These are phyloP conservation scores for Fusarium sp. DNA, from an alignment of 2,329 filamentous ascomycete species.

Conservation along the genomic window DNA sequence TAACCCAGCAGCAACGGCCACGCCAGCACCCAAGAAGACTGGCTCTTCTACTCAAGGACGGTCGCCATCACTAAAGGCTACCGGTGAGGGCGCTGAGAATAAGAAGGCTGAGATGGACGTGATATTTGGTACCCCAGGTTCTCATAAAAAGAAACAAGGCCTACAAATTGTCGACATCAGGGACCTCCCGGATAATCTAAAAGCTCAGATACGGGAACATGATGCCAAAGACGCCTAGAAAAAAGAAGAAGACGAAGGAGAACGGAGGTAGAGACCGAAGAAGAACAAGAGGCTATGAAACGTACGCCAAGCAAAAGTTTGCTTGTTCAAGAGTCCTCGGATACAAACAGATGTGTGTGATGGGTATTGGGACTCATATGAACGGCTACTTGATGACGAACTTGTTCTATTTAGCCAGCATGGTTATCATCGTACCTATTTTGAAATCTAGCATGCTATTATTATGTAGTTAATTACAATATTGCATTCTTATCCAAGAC, in stretches of 20 bases:
- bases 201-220: neutral
- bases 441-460: neutral
- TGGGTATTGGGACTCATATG: neutral
- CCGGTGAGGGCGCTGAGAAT: neutral
- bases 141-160: neutral
- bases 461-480: neutral
- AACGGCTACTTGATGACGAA: neutral
- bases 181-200: neutral
- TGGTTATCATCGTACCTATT: neutral
- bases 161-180: neutral
- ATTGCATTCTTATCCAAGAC: neutral
- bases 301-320: neutral
- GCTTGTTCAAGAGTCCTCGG: neutral
- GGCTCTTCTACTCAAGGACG: neutral
- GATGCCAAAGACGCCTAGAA: neutral
- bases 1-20: neutral
- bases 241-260: neutral
- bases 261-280: too few species aligned
- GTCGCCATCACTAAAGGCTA: neutral
- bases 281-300: neutral
- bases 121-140: neutral
- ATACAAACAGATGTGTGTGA: neutral
- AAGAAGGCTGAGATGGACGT: too few species aligned
- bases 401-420: neutral
- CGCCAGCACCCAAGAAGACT: neutral